A percentile compares a stretch with the other conserved stretches of the same genome.
phyloP scores from a whole-genome alignment of 1,284 basidiomycete species.

The Cryptococcus floricola region DNA sequence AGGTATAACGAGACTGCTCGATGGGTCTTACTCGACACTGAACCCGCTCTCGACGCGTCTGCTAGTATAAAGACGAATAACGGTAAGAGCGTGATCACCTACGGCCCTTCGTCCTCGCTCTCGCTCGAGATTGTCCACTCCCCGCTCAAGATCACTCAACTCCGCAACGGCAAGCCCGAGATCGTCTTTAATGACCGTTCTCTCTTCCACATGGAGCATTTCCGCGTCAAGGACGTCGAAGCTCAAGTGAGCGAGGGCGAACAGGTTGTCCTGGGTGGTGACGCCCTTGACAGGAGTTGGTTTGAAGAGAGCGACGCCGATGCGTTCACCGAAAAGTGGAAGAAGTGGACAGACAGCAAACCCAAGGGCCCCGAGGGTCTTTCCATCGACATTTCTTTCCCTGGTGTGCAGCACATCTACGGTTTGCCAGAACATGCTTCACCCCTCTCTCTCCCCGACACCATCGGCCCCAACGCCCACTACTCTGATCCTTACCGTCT shows the following conservation, averaged over 20 bases:
- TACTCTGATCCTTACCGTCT: conserved; percentile 91
- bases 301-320: conserved; percentile 79
- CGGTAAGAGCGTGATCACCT: conserved; percentile 48
- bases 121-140: conserved; percentile 63
- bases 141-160: conserved; percentile 69
- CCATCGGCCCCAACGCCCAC: conserved; percentile 55
- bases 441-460: conserved; percentile 79
- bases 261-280: conserved; percentile 47
- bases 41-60: conserved; percentile 58
- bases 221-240: conserved; percentile 64
- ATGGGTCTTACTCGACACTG: conserved; percentile 68
- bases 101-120: conserved; percentile 26
- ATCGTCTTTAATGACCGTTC: conserved; percentile 85
- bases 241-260: conserved; percentile 42
- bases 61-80: conserved; percentile 53
- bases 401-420: conserved; percentile 81
- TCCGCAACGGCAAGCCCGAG: conserved; percentile 71
- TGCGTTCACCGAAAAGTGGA: conserved; percentile 86
- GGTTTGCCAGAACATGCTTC: conserved; percentile 98
- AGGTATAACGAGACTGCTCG: conserved; percentile 83
- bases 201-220: conserved; percentile 97
- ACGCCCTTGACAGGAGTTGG: conserved; percentile 61
- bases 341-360: conserved; percentile 82
- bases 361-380: conserved; percentile 93
- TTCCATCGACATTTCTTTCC: conserved; percentile 89